Conservation (phyloP, 108 stramenopile genomes). For the Fragilaria radians region DNA sequence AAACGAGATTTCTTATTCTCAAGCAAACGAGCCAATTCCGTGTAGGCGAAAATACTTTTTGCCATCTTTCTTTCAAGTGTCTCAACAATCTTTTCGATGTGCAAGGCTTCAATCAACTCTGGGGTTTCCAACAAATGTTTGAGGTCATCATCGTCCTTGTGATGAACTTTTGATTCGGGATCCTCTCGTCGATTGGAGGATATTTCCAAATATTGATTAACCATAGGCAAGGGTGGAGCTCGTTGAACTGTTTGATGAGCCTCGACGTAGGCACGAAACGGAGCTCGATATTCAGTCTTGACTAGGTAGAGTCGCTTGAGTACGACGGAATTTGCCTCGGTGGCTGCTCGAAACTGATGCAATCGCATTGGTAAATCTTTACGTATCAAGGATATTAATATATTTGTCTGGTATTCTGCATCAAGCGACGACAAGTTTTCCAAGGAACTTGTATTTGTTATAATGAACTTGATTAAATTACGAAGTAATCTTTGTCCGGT, state of each 20-base stretch:
- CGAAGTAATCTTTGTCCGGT: constrained; percentile 59
- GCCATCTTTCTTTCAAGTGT: constrained; percentile 68
- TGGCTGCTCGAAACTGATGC: constrained; percentile 68
- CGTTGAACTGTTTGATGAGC: constrained; percentile 61
- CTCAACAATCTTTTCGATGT: constrained; percentile 64
- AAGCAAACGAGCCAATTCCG: constrained; percentile 64
- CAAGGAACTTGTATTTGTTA: background rate
- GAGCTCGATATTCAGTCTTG: constrained; percentile 86
- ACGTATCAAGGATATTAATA: constrained; percentile 31
- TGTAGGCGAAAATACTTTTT: constrained; percentile 53
- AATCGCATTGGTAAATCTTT: constrained; percentile 54
- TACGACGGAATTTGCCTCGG: constrained; percentile 68
- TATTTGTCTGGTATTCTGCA: constrained; percentile 18
- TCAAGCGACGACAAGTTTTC: background rate
- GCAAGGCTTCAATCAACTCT: constrained; percentile 58
- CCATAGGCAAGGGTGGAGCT: constrained; percentile 69
- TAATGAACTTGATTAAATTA: constrained; percentile 48
- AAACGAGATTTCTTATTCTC: constrained; percentile 48
- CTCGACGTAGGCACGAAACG: constrained; percentile 79
- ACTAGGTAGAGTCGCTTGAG: constrained; percentile 82
- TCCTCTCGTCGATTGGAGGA: background rate
- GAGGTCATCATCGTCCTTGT: constrained; percentile 9
- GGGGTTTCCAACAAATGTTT: constrained; percentile 50
- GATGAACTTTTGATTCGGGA: background rate
- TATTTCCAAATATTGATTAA: constrained; percentile 43